Evolutionary conservation across 2,329 filamentous ascomycete genomes (phyloP).

Genomic region (Fusarium coffeatum): DNA sequence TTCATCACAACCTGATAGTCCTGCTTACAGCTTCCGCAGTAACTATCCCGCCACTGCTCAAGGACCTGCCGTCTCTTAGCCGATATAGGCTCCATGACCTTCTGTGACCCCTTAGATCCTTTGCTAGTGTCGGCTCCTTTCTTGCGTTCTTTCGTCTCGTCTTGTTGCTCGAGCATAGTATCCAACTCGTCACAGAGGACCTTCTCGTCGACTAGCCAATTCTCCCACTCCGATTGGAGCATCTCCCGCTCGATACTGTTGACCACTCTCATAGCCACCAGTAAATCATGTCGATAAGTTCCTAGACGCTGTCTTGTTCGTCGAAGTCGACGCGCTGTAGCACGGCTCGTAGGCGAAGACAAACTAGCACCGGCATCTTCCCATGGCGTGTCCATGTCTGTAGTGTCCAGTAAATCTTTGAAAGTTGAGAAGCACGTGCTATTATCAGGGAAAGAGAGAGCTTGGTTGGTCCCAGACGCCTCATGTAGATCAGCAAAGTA

Average conservation of each 20-base stretch:
- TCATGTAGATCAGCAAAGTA: constrained; percentile 85
- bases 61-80: constrained; percentile 53
- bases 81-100: constrained; percentile 48
- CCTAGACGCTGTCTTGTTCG: constrained; percentile 86
- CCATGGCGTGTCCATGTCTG: constrained; percentile 68
- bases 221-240: constrained; percentile 89
- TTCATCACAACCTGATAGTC: constrained; percentile 55
- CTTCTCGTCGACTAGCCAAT: constrained; percentile 87
- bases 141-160: constrained; percentile 27
- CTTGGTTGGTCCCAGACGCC: constrained; percentile 57
- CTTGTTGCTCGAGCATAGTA: constrained; percentile 54
- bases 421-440: constrained; percentile 73
- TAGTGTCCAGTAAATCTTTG: constrained; percentile 66
- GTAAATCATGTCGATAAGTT: constrained; percentile 85
- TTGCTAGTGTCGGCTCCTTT: constrained; percentile 32
- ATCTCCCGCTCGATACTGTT: constrained; percentile 91
- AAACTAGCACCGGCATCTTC: constrained; percentile 63
- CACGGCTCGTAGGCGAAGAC: constrained; percentile 60
- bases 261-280: constrained; percentile 90
- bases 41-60: constrained; percentile 62
- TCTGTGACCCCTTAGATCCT: constrained; percentile 47
- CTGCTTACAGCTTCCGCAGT: constrained; percentile 66
- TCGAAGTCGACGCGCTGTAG: constrained; percentile 74
- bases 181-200: constrained; percentile 75
- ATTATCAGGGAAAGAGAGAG: constrained; percentile 54